phyloP scores from a whole-genome alignment of 2,329 filamentous ascomycete species.

The Cytospora mali region DNA sequence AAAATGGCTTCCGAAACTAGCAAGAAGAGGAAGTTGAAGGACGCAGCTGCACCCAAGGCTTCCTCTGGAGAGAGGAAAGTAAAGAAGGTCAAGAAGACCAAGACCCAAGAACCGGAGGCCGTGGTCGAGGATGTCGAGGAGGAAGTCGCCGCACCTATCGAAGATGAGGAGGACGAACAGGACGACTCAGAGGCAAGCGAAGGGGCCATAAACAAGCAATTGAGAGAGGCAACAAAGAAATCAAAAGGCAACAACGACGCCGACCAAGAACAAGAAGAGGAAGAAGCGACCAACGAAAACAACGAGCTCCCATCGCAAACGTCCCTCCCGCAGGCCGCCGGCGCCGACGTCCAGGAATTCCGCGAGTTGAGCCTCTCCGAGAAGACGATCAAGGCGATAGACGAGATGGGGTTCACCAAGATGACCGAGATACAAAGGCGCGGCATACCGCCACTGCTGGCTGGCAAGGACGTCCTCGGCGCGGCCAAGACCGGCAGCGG shows the following conservation, averaged over 20 bases:
- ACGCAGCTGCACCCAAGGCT: slow-evolving; percentile 33
- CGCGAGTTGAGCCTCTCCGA: slow-evolving; percentile 82
- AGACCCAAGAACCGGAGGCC: slow-evolving; percentile 22
- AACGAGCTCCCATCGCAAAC: slow-evolving; percentile 42
- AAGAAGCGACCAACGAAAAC: slow-evolving; percentile 34
- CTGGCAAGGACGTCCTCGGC: slow-evolving; percentile 89
- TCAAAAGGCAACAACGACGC: slow-evolving; percentile 34
- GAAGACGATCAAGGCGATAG: slow-evolving; percentile 84
- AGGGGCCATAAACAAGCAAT: slow-evolving; percentile 20
- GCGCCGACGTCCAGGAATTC: slow-evolving; percentile 70
- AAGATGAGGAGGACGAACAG: slow-evolving; percentile 29
- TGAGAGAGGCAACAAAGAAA: slow-evolving; percentile 23
- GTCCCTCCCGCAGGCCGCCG: slow-evolving; percentile 58
- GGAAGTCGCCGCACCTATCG: slow-evolving; percentile 28
- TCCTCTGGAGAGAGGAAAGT: slow-evolving; percentile 20
- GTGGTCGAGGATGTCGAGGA: slow-evolving; percentile 27
- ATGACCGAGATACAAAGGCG: slow-evolving; percentile 95
- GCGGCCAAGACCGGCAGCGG: slow-evolving; percentile 95
- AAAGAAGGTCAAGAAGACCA: slow-evolving; percentile 29
- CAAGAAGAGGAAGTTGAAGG: slow-evolving; percentile 43
- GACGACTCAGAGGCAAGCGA: slow-evolving; percentile 24
- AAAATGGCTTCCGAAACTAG: slow-evolving; percentile 37
- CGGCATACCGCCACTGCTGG: slow-evolving; percentile 84
- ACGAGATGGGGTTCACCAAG: slow-evolving; percentile 88
- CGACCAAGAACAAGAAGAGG: too few relatives aligned